Percentiles rank a stretch among this genome's conserved stretches.
These are phyloP conservation scores for Botrytis byssoidea DNA, from an alignment of 2,329 filamentous ascomycete genomes.

Conservation along the genomic window DNA sequence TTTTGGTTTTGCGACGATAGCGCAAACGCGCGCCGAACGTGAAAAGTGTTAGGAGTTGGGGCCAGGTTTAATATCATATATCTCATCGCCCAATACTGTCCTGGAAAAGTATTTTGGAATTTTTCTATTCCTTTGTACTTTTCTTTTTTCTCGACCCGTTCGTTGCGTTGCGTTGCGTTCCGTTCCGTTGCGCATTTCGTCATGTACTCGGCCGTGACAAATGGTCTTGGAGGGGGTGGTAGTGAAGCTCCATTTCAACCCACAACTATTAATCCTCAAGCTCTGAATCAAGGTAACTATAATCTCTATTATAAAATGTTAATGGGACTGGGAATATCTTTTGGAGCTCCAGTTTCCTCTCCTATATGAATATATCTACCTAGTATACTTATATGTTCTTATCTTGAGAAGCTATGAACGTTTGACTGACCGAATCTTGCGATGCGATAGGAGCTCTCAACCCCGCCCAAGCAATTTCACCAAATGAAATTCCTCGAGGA, in stretches of 20 bases:
- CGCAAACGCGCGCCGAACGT: slow-evolving; percentile 22
- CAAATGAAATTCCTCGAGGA: slow-evolving; percentile 60
- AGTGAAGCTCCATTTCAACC: slow-evolving; percentile 21
- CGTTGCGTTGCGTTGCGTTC: not conserved
- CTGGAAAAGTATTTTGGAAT: not conserved
- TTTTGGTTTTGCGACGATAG: slow-evolving; percentile 20
- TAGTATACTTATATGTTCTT: not conserved
- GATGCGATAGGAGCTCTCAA: slow-evolving; percentile 33
- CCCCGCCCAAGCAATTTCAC: slow-evolving; percentile 47
- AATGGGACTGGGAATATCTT: not conserved
- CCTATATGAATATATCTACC: not conserved
- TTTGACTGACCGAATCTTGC: slow-evolving; percentile 1
- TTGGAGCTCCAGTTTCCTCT: not conserved
- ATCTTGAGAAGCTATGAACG: not conserved
- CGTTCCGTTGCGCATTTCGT: slow-evolving; percentile 17
- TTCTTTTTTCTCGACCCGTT: not conserved
- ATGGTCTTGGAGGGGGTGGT: slow-evolving; percentile 21
- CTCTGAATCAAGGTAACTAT: slow-evolving; percentile 21
- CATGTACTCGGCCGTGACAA: slow-evolving; percentile 24
- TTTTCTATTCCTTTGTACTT: not conserved
- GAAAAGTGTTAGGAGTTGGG: not conserved
- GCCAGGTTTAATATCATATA: not conserved
- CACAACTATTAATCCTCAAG: slow-evolving; percentile 22
- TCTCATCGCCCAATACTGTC: not conserved
- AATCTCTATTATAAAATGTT: not conserved